Conservation (phyloP, 352 stramenopile species). For the Globisporangium uncinulatum region DNA sequence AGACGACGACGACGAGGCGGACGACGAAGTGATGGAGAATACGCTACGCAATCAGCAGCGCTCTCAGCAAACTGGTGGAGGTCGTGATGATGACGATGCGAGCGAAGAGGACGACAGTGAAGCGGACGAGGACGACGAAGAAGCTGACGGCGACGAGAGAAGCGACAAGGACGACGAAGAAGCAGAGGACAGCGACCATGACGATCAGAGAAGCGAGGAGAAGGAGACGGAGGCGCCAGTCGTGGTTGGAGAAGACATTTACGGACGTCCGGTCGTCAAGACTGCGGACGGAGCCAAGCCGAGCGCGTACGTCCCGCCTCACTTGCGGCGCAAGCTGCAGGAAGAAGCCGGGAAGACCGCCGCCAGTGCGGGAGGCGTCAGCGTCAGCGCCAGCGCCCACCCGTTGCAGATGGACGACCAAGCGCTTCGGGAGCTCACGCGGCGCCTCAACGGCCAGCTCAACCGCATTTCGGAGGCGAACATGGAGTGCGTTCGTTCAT, state of each 20-base stretch:
- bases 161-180: slow-evolving; percentile 6
- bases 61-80: not conserved
- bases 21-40: slow-evolving; percentile 47
- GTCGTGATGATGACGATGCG: slow-evolving; percentile 15
- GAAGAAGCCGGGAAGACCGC: slow-evolving; percentile 29
- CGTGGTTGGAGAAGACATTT: slow-evolving; percentile 77
- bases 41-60: slow-evolving; percentile 46
- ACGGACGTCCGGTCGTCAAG: slow-evolving; percentile 69
- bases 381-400: slow-evolving; percentile 2
- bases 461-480: slow-evolving; percentile 91
- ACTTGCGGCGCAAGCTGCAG: slow-evolving; percentile 71
- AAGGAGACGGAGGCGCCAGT: slow-evolving; percentile 9
- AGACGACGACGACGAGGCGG: slow-evolving; percentile 29
- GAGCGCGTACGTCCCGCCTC: slow-evolving; percentile 80
- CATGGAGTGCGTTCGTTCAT: slow-evolving; percentile 64
- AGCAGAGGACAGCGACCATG: slow-evolving; percentile 23
- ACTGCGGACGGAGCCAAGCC: slow-evolving; percentile 28
- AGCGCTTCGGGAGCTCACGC: slow-evolving; percentile 56
- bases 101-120: slow-evolving; percentile 12
- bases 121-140: slow-evolving; percentile 13
- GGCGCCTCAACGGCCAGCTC: slow-evolving; percentile 84
- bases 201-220: slow-evolving; percentile 20
- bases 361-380: slow-evolving; percentile 18
- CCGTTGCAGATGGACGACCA: slow-evolving; percentile 71
- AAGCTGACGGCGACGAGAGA: slow-evolving; percentile 5